Evolutionary conservation across 129 eudicot genomes (phyloP).

Genomic region (Kitagawia praeruptora): DNA sequence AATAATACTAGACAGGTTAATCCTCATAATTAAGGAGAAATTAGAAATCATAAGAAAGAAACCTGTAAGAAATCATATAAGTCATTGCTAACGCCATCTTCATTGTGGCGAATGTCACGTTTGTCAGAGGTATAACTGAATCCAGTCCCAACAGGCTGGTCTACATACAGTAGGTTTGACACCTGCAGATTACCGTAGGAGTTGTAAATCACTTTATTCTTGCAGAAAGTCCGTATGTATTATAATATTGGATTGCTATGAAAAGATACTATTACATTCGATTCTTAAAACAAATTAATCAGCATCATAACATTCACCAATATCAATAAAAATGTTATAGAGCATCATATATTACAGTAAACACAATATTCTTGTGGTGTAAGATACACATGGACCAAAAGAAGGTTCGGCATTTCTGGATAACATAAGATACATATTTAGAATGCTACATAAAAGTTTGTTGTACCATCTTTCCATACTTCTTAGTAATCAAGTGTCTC

Average conservation of each 20-base stretch:
- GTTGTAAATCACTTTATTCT: not conserved
- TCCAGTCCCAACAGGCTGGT: constrained; percentile 42
- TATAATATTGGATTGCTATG: not conserved
- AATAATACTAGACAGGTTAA: not conserved
- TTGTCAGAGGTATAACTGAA: constrained; percentile 25
- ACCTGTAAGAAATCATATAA: constrained; percentile 43
- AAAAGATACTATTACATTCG: not conserved
- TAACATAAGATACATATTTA: not conserved
- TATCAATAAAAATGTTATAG: not conserved
- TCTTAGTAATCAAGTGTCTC: not conserved
- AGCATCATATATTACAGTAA: not conserved
- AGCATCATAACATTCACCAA: not conserved
- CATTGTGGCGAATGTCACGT: constrained; percentile 20
- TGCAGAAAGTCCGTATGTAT: not conserved
- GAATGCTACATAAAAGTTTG: not conserved
- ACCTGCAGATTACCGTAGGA: constrained; percentile 17
- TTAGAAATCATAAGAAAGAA: not conserved
- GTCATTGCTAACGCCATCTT: constrained; percentile 23
- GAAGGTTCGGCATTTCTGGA: not conserved
- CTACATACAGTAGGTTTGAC: constrained; percentile 34
- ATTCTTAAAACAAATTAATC: not conserved
- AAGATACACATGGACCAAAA: not conserved
- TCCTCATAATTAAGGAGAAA: not conserved
- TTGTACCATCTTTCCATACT: not conserved
- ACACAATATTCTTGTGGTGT: not conserved